Percentiles rank a stretch among this genome's conserved stretches.
Conservation (phyloP, 1,284 basidiomycete genomes). For the Cryptococcus sp. region DNA sequence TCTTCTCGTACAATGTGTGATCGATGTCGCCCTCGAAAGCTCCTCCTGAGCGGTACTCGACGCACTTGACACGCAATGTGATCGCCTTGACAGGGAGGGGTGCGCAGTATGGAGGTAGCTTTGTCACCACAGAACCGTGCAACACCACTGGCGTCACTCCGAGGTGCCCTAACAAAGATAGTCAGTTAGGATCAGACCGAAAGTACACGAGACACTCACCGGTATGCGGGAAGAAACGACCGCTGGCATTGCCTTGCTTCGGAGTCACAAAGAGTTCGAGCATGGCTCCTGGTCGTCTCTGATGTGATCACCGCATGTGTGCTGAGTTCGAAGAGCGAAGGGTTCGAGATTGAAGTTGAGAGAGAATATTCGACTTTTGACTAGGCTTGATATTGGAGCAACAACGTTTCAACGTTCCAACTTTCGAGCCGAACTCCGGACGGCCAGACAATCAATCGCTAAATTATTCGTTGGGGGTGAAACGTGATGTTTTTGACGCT, state of each 20-base stretch:
- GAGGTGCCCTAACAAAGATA: constrained; percentile 35
- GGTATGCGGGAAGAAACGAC: constrained; percentile 29
- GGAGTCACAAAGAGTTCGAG: constrained; percentile 34
- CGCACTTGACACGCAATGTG: constrained; percentile 30
- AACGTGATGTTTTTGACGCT: too few relatives aligned
- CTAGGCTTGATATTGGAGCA: too few relatives aligned
- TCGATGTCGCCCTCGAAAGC: constrained; percentile 19
- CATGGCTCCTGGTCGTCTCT: constrained; percentile 16
- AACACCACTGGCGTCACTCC: constrained; percentile 43
- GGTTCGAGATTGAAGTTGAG: too few relatives aligned
- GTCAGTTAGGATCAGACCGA: not conserved
- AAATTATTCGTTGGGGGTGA: too few relatives aligned
- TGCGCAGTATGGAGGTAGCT: constrained; percentile 22
- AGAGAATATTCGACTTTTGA: too few relatives aligned
- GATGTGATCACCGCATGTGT: constrained; percentile 9
- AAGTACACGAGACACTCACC: constrained; percentile 20
- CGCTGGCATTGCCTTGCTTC: constrained; percentile 28
- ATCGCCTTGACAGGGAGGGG: constrained; percentile 31
- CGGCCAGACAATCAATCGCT: too few relatives aligned
- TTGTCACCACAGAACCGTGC: constrained; percentile 26
- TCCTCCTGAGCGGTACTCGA: constrained; percentile 26
- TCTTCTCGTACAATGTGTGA: constrained; percentile 35
- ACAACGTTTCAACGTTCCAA: too few relatives aligned
- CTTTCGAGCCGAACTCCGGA: too few relatives aligned
- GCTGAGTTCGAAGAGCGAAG: not conserved